These are phyloP conservation scores for Acanthamoeba royreba DNA, from an alignment of 208 protist species.

Conservation along the genomic window DNA sequence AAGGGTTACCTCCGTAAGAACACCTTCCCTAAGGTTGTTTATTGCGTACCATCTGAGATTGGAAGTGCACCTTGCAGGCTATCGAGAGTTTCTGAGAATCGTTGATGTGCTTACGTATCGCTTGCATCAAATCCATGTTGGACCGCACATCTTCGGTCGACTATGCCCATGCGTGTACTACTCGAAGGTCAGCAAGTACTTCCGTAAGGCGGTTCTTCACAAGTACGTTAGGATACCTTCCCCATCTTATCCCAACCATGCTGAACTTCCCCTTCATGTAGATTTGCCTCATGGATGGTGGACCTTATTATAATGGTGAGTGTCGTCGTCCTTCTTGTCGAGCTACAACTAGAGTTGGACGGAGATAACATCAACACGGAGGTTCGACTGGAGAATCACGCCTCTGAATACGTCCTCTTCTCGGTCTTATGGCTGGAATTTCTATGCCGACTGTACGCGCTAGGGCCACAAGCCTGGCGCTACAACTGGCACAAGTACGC, in stretches of 20 bases:
- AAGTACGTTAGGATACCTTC: neutral
- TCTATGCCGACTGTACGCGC: neutral
- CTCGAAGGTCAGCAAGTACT: neutral
- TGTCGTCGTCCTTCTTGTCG: neutral
- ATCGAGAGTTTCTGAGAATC: neutral
- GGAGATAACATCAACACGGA: neutral
- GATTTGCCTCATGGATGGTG: neutral
- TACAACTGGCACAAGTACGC: slow-evolving; percentile 6
- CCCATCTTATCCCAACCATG: neutral
- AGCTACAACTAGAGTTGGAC: neutral
- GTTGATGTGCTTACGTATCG: neutral
- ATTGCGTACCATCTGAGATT: neutral
- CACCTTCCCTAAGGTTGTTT: neutral
- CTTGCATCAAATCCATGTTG: neutral
- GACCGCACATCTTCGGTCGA: neutral
- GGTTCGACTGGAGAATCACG: neutral
- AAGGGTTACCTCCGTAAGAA: neutral
- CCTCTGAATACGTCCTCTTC: neutral
- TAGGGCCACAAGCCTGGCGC: neutral
- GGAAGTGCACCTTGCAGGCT: neutral
- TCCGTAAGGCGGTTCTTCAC: neutral
- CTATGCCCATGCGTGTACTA: neutral
- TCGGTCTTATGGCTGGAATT: neutral
- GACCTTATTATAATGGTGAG: neutral
- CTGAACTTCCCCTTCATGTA: neutral